These are phyloP conservation scores for Paramecium pentaurelia DNA, from an alignment of 73 alveolate genomes.

Conservation along the genomic window DNA sequence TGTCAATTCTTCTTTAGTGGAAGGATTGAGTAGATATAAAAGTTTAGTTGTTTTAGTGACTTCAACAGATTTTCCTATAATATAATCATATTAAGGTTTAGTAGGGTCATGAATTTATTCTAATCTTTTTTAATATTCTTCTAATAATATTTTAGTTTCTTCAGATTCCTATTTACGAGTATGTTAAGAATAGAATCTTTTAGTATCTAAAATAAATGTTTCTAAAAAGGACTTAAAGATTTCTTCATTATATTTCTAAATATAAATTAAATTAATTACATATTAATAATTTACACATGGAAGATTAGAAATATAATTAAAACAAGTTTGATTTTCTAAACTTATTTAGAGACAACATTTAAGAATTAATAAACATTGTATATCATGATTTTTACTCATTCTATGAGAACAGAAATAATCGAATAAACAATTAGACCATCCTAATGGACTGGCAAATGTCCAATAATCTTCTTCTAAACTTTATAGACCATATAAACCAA, in stretches of 20 bases:
- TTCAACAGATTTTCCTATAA: not conserved
- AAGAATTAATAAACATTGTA: not conserved
- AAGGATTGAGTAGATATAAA: not conserved
- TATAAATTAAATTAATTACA: not conserved
- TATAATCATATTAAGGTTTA: not conserved
- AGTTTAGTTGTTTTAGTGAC: not conserved
- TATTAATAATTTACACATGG: not conserved
- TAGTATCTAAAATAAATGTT: not conserved
- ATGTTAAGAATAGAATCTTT: not conserved
- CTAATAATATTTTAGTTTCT: not conserved
- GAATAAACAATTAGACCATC: not conserved
- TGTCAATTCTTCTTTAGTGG: not conserved
- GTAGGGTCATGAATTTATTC: not conserved
- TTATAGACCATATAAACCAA: constrained; percentile 23
- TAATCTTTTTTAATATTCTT: not conserved
- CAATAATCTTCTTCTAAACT: constrained; percentile 5
- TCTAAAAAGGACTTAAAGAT: not conserved
- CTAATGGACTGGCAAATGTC: not conserved
- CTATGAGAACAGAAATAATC: not conserved
- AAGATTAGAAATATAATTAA: not conserved
- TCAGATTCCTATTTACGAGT: not conserved
- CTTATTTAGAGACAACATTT: not conserved
- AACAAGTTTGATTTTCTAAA: not conserved
- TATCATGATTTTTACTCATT: not conserved
- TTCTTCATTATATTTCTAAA: not conserved